These are phyloP conservation scores for Podila horticola DNA, from an alignment of 192 early-diverging fungal species.

Conservation along the genomic window DNA sequence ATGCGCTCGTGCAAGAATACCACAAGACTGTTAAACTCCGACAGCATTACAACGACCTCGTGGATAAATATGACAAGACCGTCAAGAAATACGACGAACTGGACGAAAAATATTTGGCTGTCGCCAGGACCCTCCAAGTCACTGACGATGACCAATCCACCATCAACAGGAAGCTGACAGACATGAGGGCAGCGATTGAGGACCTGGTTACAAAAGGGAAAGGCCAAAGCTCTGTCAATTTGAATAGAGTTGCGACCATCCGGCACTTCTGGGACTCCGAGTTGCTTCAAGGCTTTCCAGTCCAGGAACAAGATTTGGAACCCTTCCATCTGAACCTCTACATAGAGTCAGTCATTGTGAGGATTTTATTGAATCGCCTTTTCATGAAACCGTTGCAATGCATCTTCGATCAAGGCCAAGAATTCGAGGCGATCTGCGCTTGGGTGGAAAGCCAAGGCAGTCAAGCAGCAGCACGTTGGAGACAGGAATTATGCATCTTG, in stretches of 20 bases:
- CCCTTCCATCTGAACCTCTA: conserved; percentile 2
- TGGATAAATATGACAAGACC: neutral
- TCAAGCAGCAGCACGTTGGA: conserved; percentile 6
- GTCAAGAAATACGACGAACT: neutral
- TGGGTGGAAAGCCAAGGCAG: conserved; percentile 12
- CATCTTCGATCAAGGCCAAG: conserved; percentile 7
- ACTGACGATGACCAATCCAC: conserved; percentile 11
- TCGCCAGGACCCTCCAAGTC: conserved; percentile 18
- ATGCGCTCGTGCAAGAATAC: neutral
- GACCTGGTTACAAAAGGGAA: conserved; percentile 7
- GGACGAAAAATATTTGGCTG: conserved; percentile 7
- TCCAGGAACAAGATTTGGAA: conserved; percentile 1
- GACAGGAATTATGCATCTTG: conserved; percentile 14
- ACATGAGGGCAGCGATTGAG: conserved; percentile 2
- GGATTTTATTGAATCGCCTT: neutral
- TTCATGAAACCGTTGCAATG: conserved; percentile 12
- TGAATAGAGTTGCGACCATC: conserved; percentile 5
- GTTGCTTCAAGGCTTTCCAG: conserved; percentile 1
- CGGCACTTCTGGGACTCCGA: neutral
- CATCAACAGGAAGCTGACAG: neutral
- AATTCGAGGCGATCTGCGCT: neutral
- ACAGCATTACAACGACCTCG: neutral
- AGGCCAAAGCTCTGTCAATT: conserved; percentile 11
- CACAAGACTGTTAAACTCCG: neutral
- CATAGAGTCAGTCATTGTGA: conserved; percentile 4